phyloP scores from a whole-genome alignment of 352 stramenopile species.

The Phytophthora capsici region DNA sequence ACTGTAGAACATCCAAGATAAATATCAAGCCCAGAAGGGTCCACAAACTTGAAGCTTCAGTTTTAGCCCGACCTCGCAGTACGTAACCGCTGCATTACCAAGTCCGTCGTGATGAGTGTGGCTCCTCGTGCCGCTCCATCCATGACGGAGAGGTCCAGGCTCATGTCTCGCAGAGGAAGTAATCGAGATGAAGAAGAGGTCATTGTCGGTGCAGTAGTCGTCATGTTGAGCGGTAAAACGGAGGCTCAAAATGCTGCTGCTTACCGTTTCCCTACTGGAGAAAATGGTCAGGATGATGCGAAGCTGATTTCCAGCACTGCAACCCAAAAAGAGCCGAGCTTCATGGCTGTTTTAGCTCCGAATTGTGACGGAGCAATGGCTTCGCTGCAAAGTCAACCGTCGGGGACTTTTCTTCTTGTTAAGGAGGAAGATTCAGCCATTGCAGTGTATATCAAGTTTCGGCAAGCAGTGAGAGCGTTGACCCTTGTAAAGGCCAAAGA shows the following conservation, averaged over 20 bases:
- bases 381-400: constrained; percentile 49
- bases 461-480: constrained; percentile 45
- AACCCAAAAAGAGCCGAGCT: constrained; percentile 29
- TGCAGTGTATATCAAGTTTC: constrained; percentile 66
- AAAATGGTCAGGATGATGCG: constrained; percentile 8
- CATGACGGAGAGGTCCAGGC: constrained; percentile 9
- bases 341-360: constrained; percentile 60
- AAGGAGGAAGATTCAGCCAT: constrained; percentile 51
- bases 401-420: constrained; percentile 56
- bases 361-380: constrained; percentile 44
- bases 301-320: constrained; percentile 4
- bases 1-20: no score
- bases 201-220: constrained; percentile 24
- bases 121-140: constrained; percentile 17
- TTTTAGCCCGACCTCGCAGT: no score
- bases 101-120: constrained; percentile 25
- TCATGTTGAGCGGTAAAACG: constrained; percentile 20
- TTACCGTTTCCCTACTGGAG: constrained; percentile 1
- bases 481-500: constrained; percentile 60
- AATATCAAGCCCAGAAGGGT: no score
- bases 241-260: constrained; percentile 12
- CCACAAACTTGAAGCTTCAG: no score
- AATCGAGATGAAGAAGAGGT: constrained; percentile 17
- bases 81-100: no score
- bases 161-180: constrained; percentile 12